Base-by-base conservation (phyloP, 2,329 filamentous ascomycete species). In the Orbilia quercus region DNA sequence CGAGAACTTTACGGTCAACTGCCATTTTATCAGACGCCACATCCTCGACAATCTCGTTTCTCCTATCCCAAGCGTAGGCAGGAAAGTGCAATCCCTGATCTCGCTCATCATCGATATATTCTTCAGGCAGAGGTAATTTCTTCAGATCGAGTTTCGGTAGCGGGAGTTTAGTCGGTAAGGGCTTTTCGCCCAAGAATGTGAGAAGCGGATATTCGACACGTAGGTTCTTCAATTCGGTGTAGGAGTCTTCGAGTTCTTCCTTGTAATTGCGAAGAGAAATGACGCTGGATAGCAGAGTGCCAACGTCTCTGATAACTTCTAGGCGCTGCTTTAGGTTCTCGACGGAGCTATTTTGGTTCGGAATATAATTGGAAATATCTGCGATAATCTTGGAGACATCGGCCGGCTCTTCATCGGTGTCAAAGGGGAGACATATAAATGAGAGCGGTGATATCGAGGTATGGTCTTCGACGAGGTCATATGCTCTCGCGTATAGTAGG, bases 371-470 rank as follows among this genome's bases (percentile, higher is more conserved):
- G 1, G 34, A 4, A 18, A 73, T 25, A n/a, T 20, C 45, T 6
- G 25, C 23, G 2, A 66, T 34, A 4, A 73, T 45, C 9, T 12
- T n/a, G 2, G 47, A 9, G 9, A 34, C 5, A 44, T 66, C 47
- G 4, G 23, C 18, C 3, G 22, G 2, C 7, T 73, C 69, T 45
- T 62, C 69, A 20, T 73, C 60, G 3, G 40, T 14, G 20, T 73
- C 69, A 18, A 51, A 66, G 2, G 69, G 69, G 6, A 73, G 69
- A n/a, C 60, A 62, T 7, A 73, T 66, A 34, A 66, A 73, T 4
- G 69, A 73, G 14, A 73, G 69, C 22, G 69, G 69, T 18, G 69
- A 73, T 22, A 73, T 66, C 16, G 60, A 73, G 1, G 69, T 73
- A 23, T 73, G 60, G 42, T 66, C 69, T 44, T 73, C 69, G n/a